These are phyloP conservation scores for Saururus chinensis DNA, from an alignment of 164 flowering plant species.

Conservation along the genomic window DNA sequence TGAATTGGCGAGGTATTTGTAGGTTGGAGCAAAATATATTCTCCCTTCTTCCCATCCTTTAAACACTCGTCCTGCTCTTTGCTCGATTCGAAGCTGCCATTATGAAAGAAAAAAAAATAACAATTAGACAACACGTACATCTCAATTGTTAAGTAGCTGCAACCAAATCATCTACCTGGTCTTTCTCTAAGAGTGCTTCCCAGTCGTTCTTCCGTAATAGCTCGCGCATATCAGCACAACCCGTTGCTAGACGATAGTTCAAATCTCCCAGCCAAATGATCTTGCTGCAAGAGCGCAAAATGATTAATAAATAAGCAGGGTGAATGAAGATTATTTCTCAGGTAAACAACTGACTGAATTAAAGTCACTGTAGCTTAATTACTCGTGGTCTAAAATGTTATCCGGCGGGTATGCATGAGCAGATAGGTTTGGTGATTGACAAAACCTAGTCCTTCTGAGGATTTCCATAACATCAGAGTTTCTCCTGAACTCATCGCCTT, in stretches of 20 bases:
- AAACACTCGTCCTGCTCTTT: conserved; percentile 65
- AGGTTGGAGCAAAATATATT: conserved; percentile 79
- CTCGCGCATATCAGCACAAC: conserved; percentile 31
- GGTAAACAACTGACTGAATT: too few species aligned
- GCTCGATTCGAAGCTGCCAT: conserved; percentile 62
- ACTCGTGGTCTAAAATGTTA: conserved; percentile 46
- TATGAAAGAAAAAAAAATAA: neutral
- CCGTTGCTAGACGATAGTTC: conserved; percentile 63
- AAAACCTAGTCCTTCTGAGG: conserved; percentile 60
- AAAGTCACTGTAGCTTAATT: conserved; percentile 1
- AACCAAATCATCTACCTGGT: conserved; percentile 43
- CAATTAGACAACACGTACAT: neutral
- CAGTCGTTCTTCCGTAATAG: conserved; percentile 52
- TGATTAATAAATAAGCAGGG: neutral
- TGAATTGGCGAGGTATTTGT: conserved; percentile 65
- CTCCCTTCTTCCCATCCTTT: conserved; percentile 86
- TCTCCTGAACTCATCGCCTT: conserved; percentile 61
- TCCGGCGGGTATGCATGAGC: conserved; percentile 29
- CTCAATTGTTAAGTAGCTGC: neutral
- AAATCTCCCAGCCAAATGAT: conserved; percentile 87
- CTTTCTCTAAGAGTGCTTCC: conserved; percentile 68
- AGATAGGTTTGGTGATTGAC: conserved; percentile 18
- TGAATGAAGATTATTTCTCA: neutral
- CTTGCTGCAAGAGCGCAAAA: conserved; percentile 28
- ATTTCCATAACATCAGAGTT: conserved; percentile 71